phyloP scores from a whole-genome alignment of 2,329 filamentous ascomycete species.

The Mollisia scopiformis region DNA sequence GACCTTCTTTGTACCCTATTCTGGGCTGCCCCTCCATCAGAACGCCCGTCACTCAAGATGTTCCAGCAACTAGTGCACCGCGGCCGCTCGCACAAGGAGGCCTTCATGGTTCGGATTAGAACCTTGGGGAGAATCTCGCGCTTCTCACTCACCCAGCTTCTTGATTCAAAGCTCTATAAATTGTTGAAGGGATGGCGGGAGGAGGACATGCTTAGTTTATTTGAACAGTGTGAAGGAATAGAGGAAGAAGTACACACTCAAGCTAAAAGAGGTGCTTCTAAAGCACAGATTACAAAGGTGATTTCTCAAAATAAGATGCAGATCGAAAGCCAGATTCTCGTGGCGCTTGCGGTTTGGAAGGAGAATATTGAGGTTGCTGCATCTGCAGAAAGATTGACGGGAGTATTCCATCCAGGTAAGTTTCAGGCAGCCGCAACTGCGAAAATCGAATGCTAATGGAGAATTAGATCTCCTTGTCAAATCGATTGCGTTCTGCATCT shows the following conservation, averaged over 20 bases:
- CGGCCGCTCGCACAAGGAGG: conserved; percentile 66
- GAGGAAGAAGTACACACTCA: conserved; percentile 29
- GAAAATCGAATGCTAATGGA: conserved; percentile 11
- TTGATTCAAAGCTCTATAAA: conserved; percentile 45
- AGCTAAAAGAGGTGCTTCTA: conserved; percentile 16
- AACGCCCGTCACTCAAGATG: conserved; percentile 55
- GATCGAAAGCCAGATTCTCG: conserved; percentile 21
- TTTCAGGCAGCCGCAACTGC: not conserved
- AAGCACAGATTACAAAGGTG: conserved; percentile 12
- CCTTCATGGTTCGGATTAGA: conserved; percentile 64
- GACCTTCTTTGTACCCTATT: conserved; percentile 69
- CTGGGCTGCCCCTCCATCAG: conserved; percentile 60
- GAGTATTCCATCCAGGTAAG: conserved; percentile 28
- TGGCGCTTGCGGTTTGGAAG: conserved; percentile 20
- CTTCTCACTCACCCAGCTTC: conserved; percentile 55
- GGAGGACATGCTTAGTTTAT: conserved; percentile 57
- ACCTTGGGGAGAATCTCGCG: conserved; percentile 65
- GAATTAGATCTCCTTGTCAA: conserved; percentile 7
- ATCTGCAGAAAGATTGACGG: conserved; percentile 21
- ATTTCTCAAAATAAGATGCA: conserved; percentile 13
- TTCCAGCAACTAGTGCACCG: conserved; percentile 63
- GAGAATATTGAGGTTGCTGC: conserved; percentile 19
- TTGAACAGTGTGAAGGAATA: conserved; percentile 54
- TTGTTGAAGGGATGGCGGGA: conserved; percentile 61
- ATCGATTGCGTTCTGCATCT: conserved; percentile 6